These are phyloP conservation scores for Pugionium dolabratum DNA, from an alignment of 345 rosid species.

Conservation along the genomic window DNA sequence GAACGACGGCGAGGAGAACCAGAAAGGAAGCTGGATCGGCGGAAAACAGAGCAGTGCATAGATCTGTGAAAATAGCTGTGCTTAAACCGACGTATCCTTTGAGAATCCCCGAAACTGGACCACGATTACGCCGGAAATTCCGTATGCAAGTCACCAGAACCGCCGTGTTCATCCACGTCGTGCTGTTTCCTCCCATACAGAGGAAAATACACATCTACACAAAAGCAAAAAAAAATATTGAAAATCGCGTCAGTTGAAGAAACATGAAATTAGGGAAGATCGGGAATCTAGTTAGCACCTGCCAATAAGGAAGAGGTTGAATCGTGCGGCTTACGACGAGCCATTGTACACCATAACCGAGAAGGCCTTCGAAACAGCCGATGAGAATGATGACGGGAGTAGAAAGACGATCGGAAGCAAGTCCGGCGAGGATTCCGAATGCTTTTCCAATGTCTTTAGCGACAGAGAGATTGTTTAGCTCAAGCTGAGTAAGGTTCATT, in stretches of 20 bases:
- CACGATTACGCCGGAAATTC: slow-evolving; percentile 60
- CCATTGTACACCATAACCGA: slow-evolving; percentile 74
- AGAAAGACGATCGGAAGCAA: slow-evolving; percentile 53
- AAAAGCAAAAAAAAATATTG: not conserved
- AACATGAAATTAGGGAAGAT: not conserved
- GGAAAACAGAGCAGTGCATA: slow-evolving; percentile 56
- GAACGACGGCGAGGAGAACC: slow-evolving; percentile 54
- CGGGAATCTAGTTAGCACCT: slow-evolving; percentile 37
- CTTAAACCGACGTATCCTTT: slow-evolving; percentile 68
- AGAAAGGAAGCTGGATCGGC: slow-evolving; percentile 52
- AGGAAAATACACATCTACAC: slow-evolving; percentile 63
- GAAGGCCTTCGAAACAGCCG: slow-evolving; percentile 53
- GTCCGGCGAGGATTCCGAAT: slow-evolving; percentile 63
- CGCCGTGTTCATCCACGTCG: slow-evolving; percentile 77
- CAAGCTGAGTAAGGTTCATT: slow-evolving; percentile 53
- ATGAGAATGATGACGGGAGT: slow-evolving; percentile 48
- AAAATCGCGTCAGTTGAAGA: not conserved
- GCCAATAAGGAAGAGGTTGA: slow-evolving; percentile 60
- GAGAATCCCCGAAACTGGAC: slow-evolving; percentile 61
- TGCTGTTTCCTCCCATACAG: slow-evolving; percentile 66
- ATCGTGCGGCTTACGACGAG: slow-evolving; percentile 59
- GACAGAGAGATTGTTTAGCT: slow-evolving; percentile 59
- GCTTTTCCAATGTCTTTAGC: slow-evolving; percentile 73
- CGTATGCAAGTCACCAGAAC: slow-evolving; percentile 64
- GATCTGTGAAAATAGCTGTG: slow-evolving; percentile 63